A percentile compares a stretch with the other conserved stretches of the same genome.
phyloP scores from a whole-genome alignment of 2,329 filamentous ascomycete species.

The Biscogniauxia mediterranea region DNA sequence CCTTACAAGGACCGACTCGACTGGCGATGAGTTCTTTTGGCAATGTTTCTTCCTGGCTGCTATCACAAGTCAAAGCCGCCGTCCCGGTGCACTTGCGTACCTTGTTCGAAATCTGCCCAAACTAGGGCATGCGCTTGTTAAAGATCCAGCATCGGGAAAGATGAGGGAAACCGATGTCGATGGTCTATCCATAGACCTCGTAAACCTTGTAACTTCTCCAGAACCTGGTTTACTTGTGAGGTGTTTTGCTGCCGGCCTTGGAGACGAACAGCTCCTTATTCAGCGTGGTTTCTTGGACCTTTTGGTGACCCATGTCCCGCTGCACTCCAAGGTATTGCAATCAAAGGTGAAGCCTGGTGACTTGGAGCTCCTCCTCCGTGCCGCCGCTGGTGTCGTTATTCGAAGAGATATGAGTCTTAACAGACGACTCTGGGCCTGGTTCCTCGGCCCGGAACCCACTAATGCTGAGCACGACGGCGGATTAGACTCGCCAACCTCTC shows the following conservation, averaged over 20 bases:
- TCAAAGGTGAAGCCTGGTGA: conserved; percentile 70
- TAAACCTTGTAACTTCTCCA: conserved; percentile 74
- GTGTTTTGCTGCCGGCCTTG: conserved; percentile 86
- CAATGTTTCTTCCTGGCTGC: conserved; percentile 94
- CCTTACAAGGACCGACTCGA: conserved; percentile 52
- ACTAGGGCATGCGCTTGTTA: conserved; percentile 48
- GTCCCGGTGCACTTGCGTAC: conserved; percentile 85
- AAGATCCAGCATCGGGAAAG: conserved; percentile 33
- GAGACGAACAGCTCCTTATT: conserved; percentile 84
- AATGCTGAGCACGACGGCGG: conserved; percentile 47
- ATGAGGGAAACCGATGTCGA: conserved; percentile 37
- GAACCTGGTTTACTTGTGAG: conserved; percentile 88
- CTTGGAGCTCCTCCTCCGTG: conserved; percentile 75
- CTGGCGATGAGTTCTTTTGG: conserved; percentile 89
- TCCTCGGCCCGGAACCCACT: conserved; percentile 73
- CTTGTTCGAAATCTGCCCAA: conserved; percentile 75
- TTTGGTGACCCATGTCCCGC: conserved; percentile 82
- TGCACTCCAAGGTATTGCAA: conserved; percentile 80
- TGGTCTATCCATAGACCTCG: conserved; percentile 52
- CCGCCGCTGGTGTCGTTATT: conserved; percentile 82
- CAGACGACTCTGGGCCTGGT: conserved; percentile 91
- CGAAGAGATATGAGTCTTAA: conserved; percentile 97
- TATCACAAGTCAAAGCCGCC: conserved; percentile 82
- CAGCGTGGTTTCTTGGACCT: conserved; percentile 93
- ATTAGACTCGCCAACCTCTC: conserved; percentile 44